Evolutionary conservation across 2,329 filamentous ascomycete genomes (phyloP), one percentile per base, ranked within the genome.

Genomic region (Microdochium trichocladiopsis): DNA sequence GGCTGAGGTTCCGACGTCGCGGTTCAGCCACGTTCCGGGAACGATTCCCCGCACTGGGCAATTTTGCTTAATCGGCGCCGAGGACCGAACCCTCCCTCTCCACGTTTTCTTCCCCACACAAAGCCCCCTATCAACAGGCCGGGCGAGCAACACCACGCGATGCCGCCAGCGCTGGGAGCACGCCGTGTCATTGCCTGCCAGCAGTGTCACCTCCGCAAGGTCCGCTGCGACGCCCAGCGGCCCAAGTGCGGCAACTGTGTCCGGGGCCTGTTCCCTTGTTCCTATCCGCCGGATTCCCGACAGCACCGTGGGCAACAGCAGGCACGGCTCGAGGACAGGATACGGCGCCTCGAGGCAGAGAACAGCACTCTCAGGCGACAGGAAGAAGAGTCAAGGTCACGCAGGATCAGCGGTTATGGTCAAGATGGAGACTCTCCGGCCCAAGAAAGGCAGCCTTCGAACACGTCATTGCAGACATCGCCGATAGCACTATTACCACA

Each of bases 181-280:
- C 33, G 33, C 12, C 33, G 33, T 4, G 33, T 37, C 33, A 37
- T 37, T 37, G 69, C 69, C 11, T 72, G 69, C 58, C 69, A 72
- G 43, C 64, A 68, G 50, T 72, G 71, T 55, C 71, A 73, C 56
- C 63, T 65, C 33, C 58, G 70, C 45, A 74, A 73, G 54, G 68
- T 68, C 28, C 64, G 64, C 37, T 73, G 72, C 55, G 69, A 73
- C 60, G 71, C 71, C 50, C 54, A 58, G 22, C 64, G 62, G 4
- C 70, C 68, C 2, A 59, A 63, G 33, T 73, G 72, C 51, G 58
- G 61, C 3, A 61, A 65, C 5, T 74, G 71, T 54, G 57, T 57
- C n/a, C 63, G 66, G 43, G 66, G 65, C 47, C 63, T 60, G 8
- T 61, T 62, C 4, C 48, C 56, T 3, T 74, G 72, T 50, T 57